Conservation (phyloP, 352 stramenopile genomes). For the Phytophthora capsici region DNA sequence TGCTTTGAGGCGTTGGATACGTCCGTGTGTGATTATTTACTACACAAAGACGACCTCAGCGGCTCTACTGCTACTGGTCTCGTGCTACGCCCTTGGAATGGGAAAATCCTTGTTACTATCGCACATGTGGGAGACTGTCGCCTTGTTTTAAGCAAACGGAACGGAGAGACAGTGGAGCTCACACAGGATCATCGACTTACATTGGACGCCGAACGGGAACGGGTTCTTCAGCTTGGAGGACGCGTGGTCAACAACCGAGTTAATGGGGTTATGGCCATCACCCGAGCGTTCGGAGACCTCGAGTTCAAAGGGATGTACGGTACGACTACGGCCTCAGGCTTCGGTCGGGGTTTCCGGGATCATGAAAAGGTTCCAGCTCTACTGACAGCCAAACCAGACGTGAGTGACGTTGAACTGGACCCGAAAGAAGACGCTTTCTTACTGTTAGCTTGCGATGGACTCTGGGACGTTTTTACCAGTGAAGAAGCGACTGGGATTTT, state of each 20-base stretch:
- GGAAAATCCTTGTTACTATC: constrained; percentile 44
- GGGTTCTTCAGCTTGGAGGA: constrained; percentile 61
- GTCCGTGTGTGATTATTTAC: constrained; percentile 72
- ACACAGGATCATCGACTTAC: constrained; percentile 79
- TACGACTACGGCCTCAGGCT: constrained; percentile 16
- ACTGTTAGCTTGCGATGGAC: constrained; percentile 80
- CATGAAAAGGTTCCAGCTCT: constrained; percentile 63
- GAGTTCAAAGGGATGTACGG: constrained; percentile 76
- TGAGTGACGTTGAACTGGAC: constrained; percentile 50
- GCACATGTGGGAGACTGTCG: constrained; percentile 83
- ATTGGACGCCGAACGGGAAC: constrained; percentile 49
- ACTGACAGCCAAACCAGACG: constrained; percentile 61
- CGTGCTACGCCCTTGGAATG: constrained; percentile 38
- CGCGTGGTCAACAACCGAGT: constrained; percentile 84
- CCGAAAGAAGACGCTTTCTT: constrained; percentile 60
- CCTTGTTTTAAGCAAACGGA: constrained; percentile 53
- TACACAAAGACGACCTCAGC: constrained; percentile 75
- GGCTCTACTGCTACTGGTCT: constrained; percentile 81
- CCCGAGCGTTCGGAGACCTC: constrained; percentile 82
- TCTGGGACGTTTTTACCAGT: constrained; percentile 85
- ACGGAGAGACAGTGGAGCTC: constrained; percentile 50
- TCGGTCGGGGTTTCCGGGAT: constrained; percentile 32
- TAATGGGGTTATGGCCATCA: constrained; percentile 88
- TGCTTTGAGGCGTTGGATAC: constrained; percentile 73
- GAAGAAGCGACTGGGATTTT: constrained; percentile 68